Percentiles rank a stretch among this genome's conserved stretches.
phyloP scores from a whole-genome alignment of 768 basidiomycete species.

The Tulasnella calospora region DNA sequence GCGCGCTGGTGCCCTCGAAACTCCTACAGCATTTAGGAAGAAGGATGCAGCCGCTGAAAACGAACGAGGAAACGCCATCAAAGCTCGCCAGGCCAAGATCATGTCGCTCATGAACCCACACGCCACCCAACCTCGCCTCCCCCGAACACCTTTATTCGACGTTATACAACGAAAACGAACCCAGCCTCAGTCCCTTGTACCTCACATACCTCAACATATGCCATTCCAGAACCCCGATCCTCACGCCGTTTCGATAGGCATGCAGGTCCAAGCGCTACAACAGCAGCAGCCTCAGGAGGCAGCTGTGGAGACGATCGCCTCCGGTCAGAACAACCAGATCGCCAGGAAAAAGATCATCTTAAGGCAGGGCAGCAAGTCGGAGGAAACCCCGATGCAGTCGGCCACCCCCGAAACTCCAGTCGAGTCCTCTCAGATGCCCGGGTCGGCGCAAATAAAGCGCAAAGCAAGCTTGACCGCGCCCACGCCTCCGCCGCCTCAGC shows the following conservation, averaged over 20 bases:
- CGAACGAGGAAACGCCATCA: conserved; percentile 73
- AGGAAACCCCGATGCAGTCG: neutral
- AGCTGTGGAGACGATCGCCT: neutral
- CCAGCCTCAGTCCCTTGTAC: neutral
- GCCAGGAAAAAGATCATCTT: conserved; percentile 7
- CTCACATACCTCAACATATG: neutral
- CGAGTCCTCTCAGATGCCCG: neutral
- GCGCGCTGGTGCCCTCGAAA: conserved; percentile 64
- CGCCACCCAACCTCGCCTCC: neutral
- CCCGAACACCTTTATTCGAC: conserved; percentile 11
- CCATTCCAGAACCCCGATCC: conserved; percentile 13
- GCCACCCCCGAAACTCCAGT: conserved; percentile 4
- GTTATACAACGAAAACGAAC: conserved; percentile 20
- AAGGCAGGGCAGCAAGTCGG: conserved; percentile 2
- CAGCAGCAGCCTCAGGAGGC: neutral
- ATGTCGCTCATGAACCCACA: conserved; percentile 72
- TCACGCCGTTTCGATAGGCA: neutral
- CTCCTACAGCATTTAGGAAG: conserved; percentile 57
- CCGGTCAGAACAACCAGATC: neutral
- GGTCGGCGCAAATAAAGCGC: conserved; percentile 20
- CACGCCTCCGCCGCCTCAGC: conserved; percentile 6
- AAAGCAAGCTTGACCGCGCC: conserved; percentile 19
- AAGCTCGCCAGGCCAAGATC: conserved; percentile 65
- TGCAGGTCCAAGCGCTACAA: neutral
- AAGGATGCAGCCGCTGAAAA: conserved; percentile 65